Evolutionary conservation across 306 rosid genomes (phyloP), one percentile per base, ranked within the genome.

Genomic region (Begonia fuchsioides): DNA sequence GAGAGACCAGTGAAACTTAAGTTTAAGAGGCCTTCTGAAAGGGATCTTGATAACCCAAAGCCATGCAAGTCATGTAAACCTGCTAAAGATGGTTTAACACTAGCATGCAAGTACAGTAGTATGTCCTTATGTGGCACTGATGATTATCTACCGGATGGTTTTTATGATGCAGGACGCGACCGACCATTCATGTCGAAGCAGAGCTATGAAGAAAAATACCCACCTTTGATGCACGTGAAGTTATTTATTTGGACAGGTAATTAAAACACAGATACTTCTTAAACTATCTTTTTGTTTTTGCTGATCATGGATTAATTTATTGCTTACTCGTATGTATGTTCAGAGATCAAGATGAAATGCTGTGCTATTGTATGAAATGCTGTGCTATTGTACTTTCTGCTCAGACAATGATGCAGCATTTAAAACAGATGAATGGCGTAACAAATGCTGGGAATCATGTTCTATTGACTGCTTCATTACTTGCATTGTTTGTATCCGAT

Each of bases 161-260:
- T 92, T 66, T 92, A 82, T 66, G 99, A 92, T 66, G 96, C 94
- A 9, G 99, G 98, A 54, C 93, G 99, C 46, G 93, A 86, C 63
- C 63, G 94, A 10, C 93, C 94, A 9, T 86, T 85, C 72, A 71
- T 82, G 93, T 74, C 94, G 15, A 70, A 85, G 51, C 86, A 75
- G 66, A 58, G 57, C 68, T 92, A 86, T 57, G n/a, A 94, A 86
- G 70, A 65, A 70, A 65, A 79, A 65, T 52, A 76, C 63, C 56
- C 79, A 69, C 62, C 76, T 82, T 82, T 52, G 81, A 75, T 43
- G 77, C 93, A 38, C 94, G 99, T 40, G 99, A 92, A 76, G 86
- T 92, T 59, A 82, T 92, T 57, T 57, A 82, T 5, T 18, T 86
- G 57, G 95, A 92, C 88, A 82, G 98, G 98, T 81, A 43, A 40